These are phyloP conservation scores for Picea engelmannii DNA, from an alignment of 83 land plant genomes.

Conservation along the genomic window DNA sequence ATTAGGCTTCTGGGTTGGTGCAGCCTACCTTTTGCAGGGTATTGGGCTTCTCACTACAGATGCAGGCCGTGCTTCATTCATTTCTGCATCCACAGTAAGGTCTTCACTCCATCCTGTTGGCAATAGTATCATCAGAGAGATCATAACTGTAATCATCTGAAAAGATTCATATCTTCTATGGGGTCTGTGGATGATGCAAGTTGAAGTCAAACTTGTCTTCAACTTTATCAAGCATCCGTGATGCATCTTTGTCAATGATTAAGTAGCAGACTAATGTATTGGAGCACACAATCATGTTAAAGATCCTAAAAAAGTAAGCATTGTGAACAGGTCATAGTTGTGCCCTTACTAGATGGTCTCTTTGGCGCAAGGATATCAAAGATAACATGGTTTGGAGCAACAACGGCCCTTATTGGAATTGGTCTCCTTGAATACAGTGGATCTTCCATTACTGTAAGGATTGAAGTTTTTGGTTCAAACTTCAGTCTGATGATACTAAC, in stretches of 20 bases:
- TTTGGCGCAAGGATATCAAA: constrained; percentile 67
- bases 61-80: constrained; percentile 87
- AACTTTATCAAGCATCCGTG: not conserved
- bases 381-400: constrained; percentile 76
- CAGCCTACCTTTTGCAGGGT: constrained; percentile 76
- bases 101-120: not conserved
- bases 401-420: constrained; percentile 69
- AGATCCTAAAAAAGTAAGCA: constrained; percentile 3
- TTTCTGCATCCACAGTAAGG: constrained; percentile 80
- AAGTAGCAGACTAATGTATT: not conserved
- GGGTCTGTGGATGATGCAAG: not conserved
- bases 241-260: not conserved
- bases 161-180: not conserved
- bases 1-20: constrained; percentile 83
- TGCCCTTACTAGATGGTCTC: constrained; percentile 79
- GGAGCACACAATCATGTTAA: not conserved
- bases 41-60: constrained; percentile 85
- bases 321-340: constrained; percentile 64
- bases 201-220: not conserved
- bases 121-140: not conserved
- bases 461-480: constrained; percentile 7
- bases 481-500: constrained; percentile 3
- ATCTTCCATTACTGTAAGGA: constrained; percentile 71
- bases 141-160: not conserved
- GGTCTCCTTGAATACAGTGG: constrained; percentile 85